Conservation (phyloP, 805 yeast genomes). For the Yamadazyma sp. region DNA sequence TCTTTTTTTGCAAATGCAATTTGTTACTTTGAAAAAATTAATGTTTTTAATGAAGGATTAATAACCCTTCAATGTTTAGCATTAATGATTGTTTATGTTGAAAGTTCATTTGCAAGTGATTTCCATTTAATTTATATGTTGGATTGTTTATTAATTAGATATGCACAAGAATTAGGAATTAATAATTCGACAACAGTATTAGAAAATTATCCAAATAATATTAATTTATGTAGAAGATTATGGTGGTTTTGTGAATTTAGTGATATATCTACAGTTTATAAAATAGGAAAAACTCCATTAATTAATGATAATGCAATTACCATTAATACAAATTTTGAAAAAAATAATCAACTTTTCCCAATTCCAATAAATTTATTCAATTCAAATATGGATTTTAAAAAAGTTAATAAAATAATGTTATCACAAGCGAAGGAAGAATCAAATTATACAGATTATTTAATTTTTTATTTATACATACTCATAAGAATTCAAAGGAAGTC, state of each 20-base stretch:
- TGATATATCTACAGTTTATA: constrained; percentile 27
- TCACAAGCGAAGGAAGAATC: too few relatives aligned
- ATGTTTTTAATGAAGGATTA: constrained; percentile 47
- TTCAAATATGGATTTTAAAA: constrained; percentile 8
- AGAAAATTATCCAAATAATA: constrained; percentile 15
- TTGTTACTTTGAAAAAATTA: constrained; percentile 49
- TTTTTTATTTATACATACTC: constrained; percentile 7
- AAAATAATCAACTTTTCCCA: too few relatives aligned
- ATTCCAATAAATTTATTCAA: neutral
- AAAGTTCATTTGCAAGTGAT: constrained; percentile 20
- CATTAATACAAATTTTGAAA: constrained; percentile 22
- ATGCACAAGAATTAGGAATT: constrained; percentile 30
- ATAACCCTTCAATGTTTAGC: constrained; percentile 49
- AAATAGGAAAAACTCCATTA: constrained; percentile 27
- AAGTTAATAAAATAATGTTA: neutral
- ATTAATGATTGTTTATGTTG: constrained; percentile 39
- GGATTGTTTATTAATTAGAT: constrained; percentile 22
- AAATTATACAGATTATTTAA: neutral
- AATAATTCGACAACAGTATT: constrained; percentile 14
- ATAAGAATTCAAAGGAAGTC: constrained; percentile 21
- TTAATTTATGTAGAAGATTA: constrained; percentile 15
- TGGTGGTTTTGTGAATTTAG: constrained; percentile 30
- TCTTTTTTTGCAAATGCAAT: constrained; percentile 29
- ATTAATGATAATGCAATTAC: constrained; percentile 20
- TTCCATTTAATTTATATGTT: constrained; percentile 26